phyloP scores from a whole-genome alignment of 2,329 filamentous ascomycete species.

The Ophiostoma angusticollis region DNA sequence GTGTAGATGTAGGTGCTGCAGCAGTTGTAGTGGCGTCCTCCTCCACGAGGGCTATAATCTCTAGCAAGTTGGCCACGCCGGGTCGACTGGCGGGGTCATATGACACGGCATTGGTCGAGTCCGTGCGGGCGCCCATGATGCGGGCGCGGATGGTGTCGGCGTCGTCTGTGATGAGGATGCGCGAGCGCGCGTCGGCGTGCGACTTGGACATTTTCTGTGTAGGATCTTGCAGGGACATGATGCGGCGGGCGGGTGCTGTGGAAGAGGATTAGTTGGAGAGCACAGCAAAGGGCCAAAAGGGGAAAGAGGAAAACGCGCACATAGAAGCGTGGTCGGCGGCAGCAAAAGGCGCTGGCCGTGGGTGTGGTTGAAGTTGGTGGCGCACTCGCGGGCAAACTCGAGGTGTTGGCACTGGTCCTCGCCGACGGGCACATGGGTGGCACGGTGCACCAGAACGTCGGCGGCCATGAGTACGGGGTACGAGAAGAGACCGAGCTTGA shows the following conservation, averaged over 20 bases:
- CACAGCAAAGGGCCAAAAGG: not conserved
- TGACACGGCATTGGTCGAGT: slow-evolving; percentile 51
- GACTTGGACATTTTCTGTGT: slow-evolving; percentile 91
- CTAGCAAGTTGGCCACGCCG: slow-evolving; percentile 76
- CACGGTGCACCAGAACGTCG: slow-evolving; percentile 78
- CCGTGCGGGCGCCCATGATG: slow-evolving; percentile 62
- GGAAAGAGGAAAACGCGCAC: slow-evolving; percentile 26
- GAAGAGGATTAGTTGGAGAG: not conserved
- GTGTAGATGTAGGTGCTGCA: no score
- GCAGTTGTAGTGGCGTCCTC: slow-evolving; percentile 18
- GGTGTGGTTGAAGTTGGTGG: slow-evolving; percentile 70
- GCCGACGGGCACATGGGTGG: slow-evolving; percentile 93
- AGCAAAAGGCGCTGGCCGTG: slow-evolving; percentile 49
- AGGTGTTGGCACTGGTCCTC: slow-evolving; percentile 90
- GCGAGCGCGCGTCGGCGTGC: slow-evolving; percentile 53
- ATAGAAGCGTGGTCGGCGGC: slow-evolving; percentile 55
- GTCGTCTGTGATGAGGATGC: slow-evolving; percentile 71
- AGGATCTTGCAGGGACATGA: slow-evolving; percentile 81
- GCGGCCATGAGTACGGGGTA: slow-evolving; percentile 94
- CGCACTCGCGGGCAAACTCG: slow-evolving; percentile 80
- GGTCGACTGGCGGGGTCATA: slow-evolving; percentile 61
- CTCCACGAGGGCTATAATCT: slow-evolving; percentile 59
- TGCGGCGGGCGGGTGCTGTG: slow-evolving; percentile 63
- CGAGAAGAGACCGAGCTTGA: slow-evolving; percentile 85
- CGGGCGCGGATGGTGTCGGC: slow-evolving; percentile 53